Conservation (phyloP, 495 filamentous ascomycete genomes). For the Cudoniella acicularis region DNA sequence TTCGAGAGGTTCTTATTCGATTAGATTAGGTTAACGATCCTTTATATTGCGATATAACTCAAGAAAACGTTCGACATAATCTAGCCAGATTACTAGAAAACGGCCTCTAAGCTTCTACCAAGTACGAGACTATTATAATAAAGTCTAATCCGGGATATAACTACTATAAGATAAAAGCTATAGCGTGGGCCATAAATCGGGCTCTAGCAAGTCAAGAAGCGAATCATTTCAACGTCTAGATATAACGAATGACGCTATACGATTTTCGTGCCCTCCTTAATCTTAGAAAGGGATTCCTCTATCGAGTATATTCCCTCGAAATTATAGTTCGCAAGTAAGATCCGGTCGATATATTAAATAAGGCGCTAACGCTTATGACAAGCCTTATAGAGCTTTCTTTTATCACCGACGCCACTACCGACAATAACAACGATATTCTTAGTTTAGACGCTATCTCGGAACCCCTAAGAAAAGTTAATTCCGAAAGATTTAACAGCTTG, state of each 20-base stretch:
- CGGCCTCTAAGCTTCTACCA: neutral
- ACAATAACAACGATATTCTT: neutral
- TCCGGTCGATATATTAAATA: neutral
- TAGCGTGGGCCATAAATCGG: neutral
- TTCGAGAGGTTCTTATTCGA: conserved; percentile 2
- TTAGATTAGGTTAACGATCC: neutral
- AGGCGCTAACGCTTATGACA: neutral
- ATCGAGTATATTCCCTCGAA: conserved; percentile 1
- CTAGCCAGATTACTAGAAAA: neutral
- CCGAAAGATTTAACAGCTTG: neutral
- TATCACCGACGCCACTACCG: neutral
- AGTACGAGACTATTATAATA: conserved; percentile 2
- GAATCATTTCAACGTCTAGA: conserved; percentile 1
- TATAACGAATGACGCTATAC: neutral
- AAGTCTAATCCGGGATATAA: neutral
- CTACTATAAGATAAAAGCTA: neutral
- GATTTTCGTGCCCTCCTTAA: neutral
- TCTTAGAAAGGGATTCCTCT: neutral
- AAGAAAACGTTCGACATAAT: neutral
- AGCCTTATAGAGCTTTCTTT: conserved; percentile 1
- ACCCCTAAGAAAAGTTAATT: neutral
- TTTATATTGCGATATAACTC: neutral
- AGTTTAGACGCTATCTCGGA: conserved; percentile 1
- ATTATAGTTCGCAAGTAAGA: neutral
- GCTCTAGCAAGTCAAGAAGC: neutral